Conservation (phyloP, 129 eudicot genomes). For the Helianthus tuberosus region DNA sequence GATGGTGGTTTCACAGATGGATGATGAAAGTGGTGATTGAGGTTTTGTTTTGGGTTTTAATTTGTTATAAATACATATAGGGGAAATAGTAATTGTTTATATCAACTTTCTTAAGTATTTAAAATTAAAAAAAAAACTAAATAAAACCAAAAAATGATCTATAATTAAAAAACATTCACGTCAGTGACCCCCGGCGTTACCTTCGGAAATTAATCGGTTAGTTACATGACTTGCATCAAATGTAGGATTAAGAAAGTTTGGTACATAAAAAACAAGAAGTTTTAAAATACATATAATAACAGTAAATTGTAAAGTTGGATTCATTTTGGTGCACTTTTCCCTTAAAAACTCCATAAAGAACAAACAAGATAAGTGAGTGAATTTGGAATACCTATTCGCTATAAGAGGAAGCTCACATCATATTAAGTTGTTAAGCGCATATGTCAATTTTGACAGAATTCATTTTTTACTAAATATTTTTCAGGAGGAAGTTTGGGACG, state of each 20-base stretch:
- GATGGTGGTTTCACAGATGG: background rate
- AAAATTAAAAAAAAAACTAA: no score
- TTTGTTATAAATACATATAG: background rate
- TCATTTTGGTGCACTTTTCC: slow-evolving; percentile 3
- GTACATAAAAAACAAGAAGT: no score
- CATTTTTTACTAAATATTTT: slow-evolving; percentile 19
- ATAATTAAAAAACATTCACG: no score
- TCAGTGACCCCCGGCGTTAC: no score
- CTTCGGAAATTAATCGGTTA: no score
- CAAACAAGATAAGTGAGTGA: background rate
- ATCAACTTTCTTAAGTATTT: no score
- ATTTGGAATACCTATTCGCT: slow-evolving; percentile 12
- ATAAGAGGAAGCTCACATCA: background rate
- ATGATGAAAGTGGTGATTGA: background rate
- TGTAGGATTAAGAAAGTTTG: background rate
- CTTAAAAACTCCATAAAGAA: background rate
- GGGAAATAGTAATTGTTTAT: background rate
- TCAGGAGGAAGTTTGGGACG: slow-evolving; percentile 99
- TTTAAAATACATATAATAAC: background rate
- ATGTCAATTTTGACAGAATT: slow-evolving; percentile 9
- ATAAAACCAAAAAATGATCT: no score
- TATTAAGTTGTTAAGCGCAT: background rate
- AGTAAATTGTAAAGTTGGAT: background rate
- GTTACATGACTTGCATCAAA: background rate
- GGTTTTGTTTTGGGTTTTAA: background rate